Conservation (phyloP, 2,329 filamentous ascomycete species). For the Penicillium crustosum region DNA sequence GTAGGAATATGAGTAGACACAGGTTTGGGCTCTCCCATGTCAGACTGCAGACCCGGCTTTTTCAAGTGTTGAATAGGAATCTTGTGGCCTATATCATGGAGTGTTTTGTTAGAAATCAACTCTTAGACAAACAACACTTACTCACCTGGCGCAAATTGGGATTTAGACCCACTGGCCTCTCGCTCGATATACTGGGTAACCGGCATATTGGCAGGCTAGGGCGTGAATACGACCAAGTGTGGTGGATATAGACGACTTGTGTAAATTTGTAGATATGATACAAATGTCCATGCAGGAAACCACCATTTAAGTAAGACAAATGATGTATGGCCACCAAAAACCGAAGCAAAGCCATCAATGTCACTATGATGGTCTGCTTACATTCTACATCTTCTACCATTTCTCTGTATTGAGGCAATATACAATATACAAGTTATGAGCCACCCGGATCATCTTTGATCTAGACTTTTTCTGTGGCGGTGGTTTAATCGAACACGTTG, state of each 20-base stretch:
- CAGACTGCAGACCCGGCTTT: slow-evolving; percentile 54
- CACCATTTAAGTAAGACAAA: slow-evolving; percentile 4
- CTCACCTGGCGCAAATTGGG: slow-evolving; percentile 38
- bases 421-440: background rate
- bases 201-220: slow-evolving; percentile 13
- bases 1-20: slow-evolving; percentile 66
- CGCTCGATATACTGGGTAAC: slow-evolving; percentile 18
- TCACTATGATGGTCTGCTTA: slow-evolving; percentile 7
- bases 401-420: background rate
- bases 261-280: background rate
- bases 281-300: background rate
- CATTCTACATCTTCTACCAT: background rate
- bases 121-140: background rate
- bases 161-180: slow-evolving; percentile 27
- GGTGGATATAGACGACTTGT: background rate
- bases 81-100: slow-evolving; percentile 46
- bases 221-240: background rate
- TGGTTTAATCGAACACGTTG: background rate
- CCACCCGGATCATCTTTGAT: background rate
- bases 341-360: background rate
- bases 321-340: background rate
- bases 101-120: background rate
- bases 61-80: slow-evolving; percentile 54
- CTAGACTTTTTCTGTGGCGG: slow-evolving; percentile 8
- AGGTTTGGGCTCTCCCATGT: slow-evolving; percentile 59